phyloP scores from a whole-genome alignment of 345 rosid genomes.

The Acer negundo region DNA sequence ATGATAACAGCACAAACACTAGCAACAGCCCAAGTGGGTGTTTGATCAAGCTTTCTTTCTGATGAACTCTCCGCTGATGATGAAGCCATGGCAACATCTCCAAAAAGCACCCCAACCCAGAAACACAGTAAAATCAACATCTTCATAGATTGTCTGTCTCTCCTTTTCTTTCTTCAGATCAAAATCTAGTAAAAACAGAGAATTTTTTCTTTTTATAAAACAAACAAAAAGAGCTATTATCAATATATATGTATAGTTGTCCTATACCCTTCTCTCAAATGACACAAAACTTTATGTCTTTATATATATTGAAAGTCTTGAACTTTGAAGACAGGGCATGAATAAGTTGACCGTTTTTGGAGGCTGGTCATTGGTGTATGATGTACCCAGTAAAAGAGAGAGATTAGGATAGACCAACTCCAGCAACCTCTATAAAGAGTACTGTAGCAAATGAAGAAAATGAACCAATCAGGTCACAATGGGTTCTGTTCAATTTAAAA shows the following conservation, averaged over 20 bases:
- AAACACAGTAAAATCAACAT: slow-evolving; percentile 22
- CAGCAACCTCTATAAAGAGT: too few species aligned
- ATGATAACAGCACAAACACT: slow-evolving; percentile 77
- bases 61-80: slow-evolving; percentile 28
- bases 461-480: background rate
- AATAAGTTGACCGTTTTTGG: background rate
- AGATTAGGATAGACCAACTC: background rate
- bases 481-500: background rate
- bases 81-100: slow-evolving; percentile 28
- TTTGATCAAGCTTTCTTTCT: slow-evolving; percentile 62
- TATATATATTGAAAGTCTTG: background rate
- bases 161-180: background rate
- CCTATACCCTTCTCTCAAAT: background rate
- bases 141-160: background rate
- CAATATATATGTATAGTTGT: background rate
- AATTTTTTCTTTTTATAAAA: too few species aligned
- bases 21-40: slow-evolving; percentile 99
- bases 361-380: background rate
- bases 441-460: too few species aligned
- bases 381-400: background rate
- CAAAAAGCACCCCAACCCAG: slow-evolving; percentile 23
- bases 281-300: background rate
- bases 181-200: background rate
- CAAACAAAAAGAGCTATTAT: background rate
- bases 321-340: background rate